phyloP scores from a whole-genome alignment of 148 eudicot species.

The Persicaria maculosa region DNA sequence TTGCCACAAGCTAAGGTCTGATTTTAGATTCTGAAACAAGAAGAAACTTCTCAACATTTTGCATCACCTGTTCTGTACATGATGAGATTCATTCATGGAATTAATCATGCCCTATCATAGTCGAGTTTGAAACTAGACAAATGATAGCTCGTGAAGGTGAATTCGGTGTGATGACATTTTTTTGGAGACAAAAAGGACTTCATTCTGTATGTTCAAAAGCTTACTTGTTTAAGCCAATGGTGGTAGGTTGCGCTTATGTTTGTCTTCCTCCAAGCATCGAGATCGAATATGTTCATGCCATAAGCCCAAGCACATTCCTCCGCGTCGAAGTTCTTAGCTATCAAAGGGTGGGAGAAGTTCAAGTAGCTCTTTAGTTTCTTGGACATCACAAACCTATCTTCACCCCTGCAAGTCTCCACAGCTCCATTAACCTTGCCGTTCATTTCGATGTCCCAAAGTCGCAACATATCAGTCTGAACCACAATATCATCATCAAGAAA shows the following conservation, averaged over 20 bases:
- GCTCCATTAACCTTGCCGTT: conserved; percentile 88
- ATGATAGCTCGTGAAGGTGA: no score
- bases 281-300: conserved; percentile 89
- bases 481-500: conserved; percentile 91
- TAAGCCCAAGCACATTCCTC: conserved; percentile 97
- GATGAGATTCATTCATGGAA: background rate
- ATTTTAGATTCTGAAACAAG: conserved; percentile 70
- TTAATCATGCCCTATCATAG: background rate
- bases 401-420: conserved; percentile 82
- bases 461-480: conserved; percentile 79
- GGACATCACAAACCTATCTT: conserved; percentile 82
- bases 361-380: conserved; percentile 70
- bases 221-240: conserved; percentile 80
- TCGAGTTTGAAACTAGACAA: background rate
- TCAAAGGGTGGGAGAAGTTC: conserved; percentile 83
- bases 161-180: background rate
- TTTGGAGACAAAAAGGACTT: background rate
- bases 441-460: conserved; percentile 85
- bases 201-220: background rate
- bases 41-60: background rate
- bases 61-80: background rate
- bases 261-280: conserved; percentile 78
- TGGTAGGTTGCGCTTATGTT: conserved; percentile 70
- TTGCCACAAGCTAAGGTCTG: conserved; percentile 97
- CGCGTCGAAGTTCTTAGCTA: conserved; percentile 51